These are phyloP conservation scores for Trametes cingulata DNA, from an alignment of 768 basidiomycete species.

Conservation along the genomic window DNA sequence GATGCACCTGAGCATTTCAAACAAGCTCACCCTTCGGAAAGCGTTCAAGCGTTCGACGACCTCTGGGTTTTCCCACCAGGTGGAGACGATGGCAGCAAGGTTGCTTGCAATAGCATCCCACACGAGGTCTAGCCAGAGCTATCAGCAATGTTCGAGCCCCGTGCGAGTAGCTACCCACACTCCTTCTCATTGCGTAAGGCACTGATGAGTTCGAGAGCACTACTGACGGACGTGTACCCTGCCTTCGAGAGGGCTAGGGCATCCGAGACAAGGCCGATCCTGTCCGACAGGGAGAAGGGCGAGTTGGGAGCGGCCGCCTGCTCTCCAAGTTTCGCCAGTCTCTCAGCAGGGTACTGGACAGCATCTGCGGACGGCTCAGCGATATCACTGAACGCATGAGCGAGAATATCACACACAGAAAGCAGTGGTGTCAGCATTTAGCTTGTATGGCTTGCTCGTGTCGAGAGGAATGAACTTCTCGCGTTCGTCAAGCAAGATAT, in stretches of 20 bases:
- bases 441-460: conserved; percentile 77
- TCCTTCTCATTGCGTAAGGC: conserved; percentile 75
- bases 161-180: conserved; percentile 47
- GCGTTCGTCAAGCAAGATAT: conserved; percentile 64
- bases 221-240: conserved; percentile 76
- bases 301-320: conserved; percentile 72
- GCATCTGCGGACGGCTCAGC: conserved; percentile 52
- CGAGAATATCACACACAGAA: conserved; percentile 62
- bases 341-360: conserved; percentile 81
- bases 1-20: neutral
- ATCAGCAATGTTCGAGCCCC: neutral
- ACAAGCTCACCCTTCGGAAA: conserved; percentile 54
- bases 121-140: conserved; percentile 60
- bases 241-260: conserved; percentile 78
- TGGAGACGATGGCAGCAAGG: conserved; percentile 53
- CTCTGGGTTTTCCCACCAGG: conserved; percentile 83
- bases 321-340: conserved; percentile 72
- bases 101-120: conserved; percentile 70
- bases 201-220: conserved; percentile 71
- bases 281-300: conserved; percentile 78
- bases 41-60: conserved; percentile 55
- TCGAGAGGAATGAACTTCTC: conserved; percentile 72
- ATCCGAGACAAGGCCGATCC: conserved; percentile 88
- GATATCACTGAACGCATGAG: too few species aligned
- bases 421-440: conserved; percentile 87